Conservation (phyloP, 2,329 filamentous ascomycete genomes). For the Rachicladosporium sp. region DNA sequence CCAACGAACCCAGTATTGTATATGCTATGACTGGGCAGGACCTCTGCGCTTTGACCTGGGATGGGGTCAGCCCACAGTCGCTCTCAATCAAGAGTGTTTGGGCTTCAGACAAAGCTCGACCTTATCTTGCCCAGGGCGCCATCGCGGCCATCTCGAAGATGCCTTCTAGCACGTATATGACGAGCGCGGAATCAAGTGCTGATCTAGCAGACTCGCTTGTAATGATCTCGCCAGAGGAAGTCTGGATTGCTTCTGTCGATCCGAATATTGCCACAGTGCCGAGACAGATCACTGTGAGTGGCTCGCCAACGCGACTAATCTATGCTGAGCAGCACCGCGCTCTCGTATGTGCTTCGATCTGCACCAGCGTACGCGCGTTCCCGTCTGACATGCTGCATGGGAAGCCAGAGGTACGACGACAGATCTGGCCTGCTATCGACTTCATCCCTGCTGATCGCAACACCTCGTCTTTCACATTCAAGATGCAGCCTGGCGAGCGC, state of each 20-base stretch:
- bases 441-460: slow-evolving; percentile 24
- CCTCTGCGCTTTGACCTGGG: slow-evolving; percentile 16
- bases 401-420: slow-evolving; percentile 22
- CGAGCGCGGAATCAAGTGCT: slow-evolving; percentile 4
- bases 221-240: slow-evolving; percentile 13
- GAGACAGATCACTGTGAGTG: slow-evolving; percentile 16
- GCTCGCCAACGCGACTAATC: slow-evolving; percentile 20
- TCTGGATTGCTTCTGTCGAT: slow-evolving; percentile 12
- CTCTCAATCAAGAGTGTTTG: slow-evolving; percentile 16
- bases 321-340: slow-evolving; percentile 22
- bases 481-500: slow-evolving; percentile 44
- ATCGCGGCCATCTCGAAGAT: slow-evolving; percentile 13
- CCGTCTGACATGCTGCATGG: slow-evolving; percentile 9
- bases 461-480: slow-evolving; percentile 9
- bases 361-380: slow-evolving; percentile 21
- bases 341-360: slow-evolving; percentile 37
- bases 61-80: slow-evolving; percentile 4
- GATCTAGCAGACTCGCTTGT: slow-evolving; percentile 13
- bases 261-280: slow-evolving; percentile 12
- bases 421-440: slow-evolving; percentile 33
- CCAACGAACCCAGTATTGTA: slow-evolving; percentile 6
- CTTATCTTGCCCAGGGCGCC: slow-evolving; percentile 15
- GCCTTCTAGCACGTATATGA: slow-evolving; percentile 11
- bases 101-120: slow-evolving; percentile 16
- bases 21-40: slow-evolving; percentile 16